Percentiles rank a stretch among this genome's conserved stretches.
These are phyloP conservation scores for Phytophthora cajani DNA, from an alignment of 352 stramenopile species.

Conservation along the genomic window DNA sequence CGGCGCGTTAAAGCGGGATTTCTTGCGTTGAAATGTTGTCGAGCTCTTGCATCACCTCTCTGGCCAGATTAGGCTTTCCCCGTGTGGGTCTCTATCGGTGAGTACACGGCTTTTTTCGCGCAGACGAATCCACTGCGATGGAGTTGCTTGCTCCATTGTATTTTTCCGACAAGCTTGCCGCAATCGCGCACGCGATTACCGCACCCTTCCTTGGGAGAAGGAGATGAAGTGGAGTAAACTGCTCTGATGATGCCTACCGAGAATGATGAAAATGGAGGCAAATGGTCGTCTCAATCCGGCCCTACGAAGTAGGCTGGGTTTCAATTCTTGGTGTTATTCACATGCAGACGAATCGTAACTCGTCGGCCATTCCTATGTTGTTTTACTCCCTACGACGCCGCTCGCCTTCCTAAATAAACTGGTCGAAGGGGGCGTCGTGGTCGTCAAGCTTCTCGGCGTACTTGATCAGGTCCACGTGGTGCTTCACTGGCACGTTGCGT, in stretches of 20 bases:
- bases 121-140: conserved; percentile 1
- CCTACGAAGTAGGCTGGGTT: neutral
- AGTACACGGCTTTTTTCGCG: conserved; percentile 16
- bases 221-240: neutral
- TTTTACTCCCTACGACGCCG: conserved; percentile 17
- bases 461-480: conserved; percentile 86
- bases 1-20: conserved; percentile 8
- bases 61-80: conserved; percentile 15
- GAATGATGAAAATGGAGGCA: neutral
- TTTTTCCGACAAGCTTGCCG: conserved; percentile 5
- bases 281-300: conserved; percentile 14
- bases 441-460: conserved; percentile 84
- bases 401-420: conserved; percentile 63
- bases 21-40: conserved; percentile 1
- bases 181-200: conserved; percentile 13
- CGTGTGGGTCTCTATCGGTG: neutral
- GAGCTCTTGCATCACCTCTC: conserved; percentile 2
- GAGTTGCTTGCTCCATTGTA: conserved; percentile 4
- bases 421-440: conserved; percentile 58
- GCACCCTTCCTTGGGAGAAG: neutral
- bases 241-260: neutral
- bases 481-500: conserved; percentile 78
- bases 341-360: conserved; percentile 37
- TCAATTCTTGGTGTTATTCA: conserved; percentile 34
- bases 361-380: conserved; percentile 31